A percentile compares a stretch with the other conserved stretches of the same genome.
phyloP scores from a whole-genome alignment of 2,329 filamentous ascomycete genomes.

The Fusarium tricinctum region DNA sequence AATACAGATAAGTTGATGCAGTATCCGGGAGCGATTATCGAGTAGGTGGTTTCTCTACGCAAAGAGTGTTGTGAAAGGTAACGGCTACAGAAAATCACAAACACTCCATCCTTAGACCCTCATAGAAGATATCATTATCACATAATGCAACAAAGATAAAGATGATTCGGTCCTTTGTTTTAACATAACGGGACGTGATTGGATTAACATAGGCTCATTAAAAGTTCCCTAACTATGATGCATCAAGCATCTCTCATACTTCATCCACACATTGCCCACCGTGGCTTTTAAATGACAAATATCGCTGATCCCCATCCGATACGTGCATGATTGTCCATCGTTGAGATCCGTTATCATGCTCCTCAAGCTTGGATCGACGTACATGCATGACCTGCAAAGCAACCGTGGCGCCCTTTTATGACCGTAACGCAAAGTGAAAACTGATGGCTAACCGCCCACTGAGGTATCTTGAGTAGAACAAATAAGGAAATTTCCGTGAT shows the following conservation, averaged over 20 bases:
- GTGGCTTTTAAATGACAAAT: constrained; percentile 34
- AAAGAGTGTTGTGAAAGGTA: no score
- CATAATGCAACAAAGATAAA: neutral
- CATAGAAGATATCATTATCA: neutral
- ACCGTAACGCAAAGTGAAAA: constrained; percentile 47
- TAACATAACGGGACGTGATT: constrained; percentile 17
- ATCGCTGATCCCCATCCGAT: constrained; percentile 25
- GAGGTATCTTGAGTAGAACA: constrained; percentile 51
- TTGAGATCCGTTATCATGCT: constrained; percentile 34
- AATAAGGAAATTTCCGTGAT: constrained; percentile 23
- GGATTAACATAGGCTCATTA: constrained; percentile 20
- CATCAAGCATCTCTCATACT: constrained; percentile 33
- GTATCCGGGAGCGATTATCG: no score
- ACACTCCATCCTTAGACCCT: neutral
- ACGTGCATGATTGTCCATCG: constrained; percentile 36
- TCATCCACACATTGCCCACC: constrained; percentile 33
- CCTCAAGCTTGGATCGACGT: constrained; percentile 15
- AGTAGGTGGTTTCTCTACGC: no score
- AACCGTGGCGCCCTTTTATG: constrained; percentile 48
- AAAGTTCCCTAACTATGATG: constrained; percentile 23
- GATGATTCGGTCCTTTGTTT: constrained; percentile 6
- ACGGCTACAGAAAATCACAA: neutral
- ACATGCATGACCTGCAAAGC: constrained; percentile 26
- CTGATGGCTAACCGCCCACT: constrained; percentile 39
- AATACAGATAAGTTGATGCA: no score